Evolutionary conservation across 768 basidiomycete species (phyloP).

Genomic region (Piloderma croceum): DNA sequence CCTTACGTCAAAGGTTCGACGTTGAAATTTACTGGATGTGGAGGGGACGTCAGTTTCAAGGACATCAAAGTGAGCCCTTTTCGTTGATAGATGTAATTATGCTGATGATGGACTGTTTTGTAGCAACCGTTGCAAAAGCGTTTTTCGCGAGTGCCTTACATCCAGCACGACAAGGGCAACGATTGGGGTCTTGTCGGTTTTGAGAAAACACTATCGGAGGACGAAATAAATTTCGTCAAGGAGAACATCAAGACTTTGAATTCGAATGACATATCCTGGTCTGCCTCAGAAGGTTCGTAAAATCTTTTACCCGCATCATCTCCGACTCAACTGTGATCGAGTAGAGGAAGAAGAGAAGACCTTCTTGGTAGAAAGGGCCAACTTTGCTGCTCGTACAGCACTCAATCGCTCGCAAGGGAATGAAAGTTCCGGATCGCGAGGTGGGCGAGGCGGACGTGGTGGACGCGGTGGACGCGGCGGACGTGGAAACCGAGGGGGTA

Average conservation of each 20-base stretch:
- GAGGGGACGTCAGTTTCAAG: constrained; percentile 55
- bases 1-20: constrained; percentile 41
- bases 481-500: constrained; percentile 30
- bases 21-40: constrained; percentile 46
- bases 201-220: constrained; percentile 63
- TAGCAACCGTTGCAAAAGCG: constrained; percentile 43
- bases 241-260: constrained; percentile 61
- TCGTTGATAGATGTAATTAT: background rate
- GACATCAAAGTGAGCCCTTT: constrained; percentile 43
- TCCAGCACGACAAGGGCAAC: constrained; percentile 42
- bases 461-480: constrained; percentile 29
- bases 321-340: background rate
- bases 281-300: constrained; percentile 49
- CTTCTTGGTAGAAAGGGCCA: constrained; percentile 72
- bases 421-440: constrained; percentile 43
- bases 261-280: constrained; percentile 61
- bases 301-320: constrained; percentile 3
- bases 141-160: constrained; percentile 42
- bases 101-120: constrained; percentile 6
- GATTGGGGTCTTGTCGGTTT: constrained; percentile 46
- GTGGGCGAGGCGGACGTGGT: constrained; percentile 37
- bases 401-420: constrained; percentile 35
- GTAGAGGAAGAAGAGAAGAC: constrained; percentile 67
- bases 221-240: constrained; percentile 66
- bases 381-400: constrained; percentile 53